Base-by-base conservation (phyloP, 345 rosid genomes). In the Salix dunnii region DNA sequence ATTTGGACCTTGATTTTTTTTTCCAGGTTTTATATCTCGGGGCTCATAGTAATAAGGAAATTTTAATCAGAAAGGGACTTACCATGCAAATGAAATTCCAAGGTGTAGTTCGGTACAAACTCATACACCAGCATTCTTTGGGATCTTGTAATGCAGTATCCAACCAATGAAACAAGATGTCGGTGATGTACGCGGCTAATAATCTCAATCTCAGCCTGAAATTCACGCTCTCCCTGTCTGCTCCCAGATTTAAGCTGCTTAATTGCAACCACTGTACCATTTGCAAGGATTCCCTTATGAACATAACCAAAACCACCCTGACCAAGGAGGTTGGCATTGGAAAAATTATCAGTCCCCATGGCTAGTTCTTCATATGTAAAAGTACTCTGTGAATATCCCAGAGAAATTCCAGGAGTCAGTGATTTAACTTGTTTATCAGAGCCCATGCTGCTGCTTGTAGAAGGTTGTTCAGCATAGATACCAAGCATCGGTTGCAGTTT, bases 61-160 rank as follows among this genome's bases (percentile, higher is more conserved):
- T 4, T 21, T 61, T 28, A 60, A 28, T 1, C 12, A 21, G 21
- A 68, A 58, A 20, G 61, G 7, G 31, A 80, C 76, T 80, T 73
- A 76, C 83, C 83, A 46, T 76, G 83, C 63, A 80, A 76, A 80
- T 80, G 83, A 53, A 71, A 80, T 76, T 76, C 83, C 77, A 80
- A 67, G 20, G 74, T 80, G 64, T 72, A 11, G 69, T 80, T 80
- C 5, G 83, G 70, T 46, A 80, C 77, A 72, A 80, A 80, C 65
- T 80, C 83, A 28, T 80, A 80, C 27, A 80, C 83, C 43, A 80
- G 80, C 69, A 80, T 66, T 48, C 77, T 80, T 9, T 76, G 83
- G 40, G 43, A 70, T 31, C 80, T 80, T 13, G 68, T 43, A 31
- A 76, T 76, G 80, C 80, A 80, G 36, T 76, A 76, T 20, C 83